Percentiles rank a stretch among this genome's conserved stretches.
Conservation (phyloP, 345 rosid species). For the Euphorbia tirucalli region DNA sequence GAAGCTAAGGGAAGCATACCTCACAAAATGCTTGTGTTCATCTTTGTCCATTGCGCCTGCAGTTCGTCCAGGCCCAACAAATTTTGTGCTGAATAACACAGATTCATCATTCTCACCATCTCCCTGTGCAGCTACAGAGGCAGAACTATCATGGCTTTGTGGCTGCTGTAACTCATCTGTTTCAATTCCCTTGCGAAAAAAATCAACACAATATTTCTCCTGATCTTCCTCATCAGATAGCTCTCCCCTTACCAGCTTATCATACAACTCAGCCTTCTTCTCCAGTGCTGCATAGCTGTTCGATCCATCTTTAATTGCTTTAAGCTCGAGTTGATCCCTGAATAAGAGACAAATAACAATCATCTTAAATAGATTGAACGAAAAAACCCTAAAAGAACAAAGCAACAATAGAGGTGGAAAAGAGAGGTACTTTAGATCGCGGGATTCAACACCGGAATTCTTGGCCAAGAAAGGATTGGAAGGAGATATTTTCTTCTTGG, state of each 20-base stretch:
- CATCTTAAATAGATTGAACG: neutral
- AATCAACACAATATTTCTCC: conserved; percentile 92
- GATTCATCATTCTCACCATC: conserved; percentile 41
- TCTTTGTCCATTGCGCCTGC: conserved; percentile 52
- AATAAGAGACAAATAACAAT: conserved; percentile 13
- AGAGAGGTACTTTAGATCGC: conserved; percentile 53
- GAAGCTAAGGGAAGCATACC: conserved; percentile 34
- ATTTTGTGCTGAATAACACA: conserved; percentile 38
- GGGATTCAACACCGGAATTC: conserved; percentile 83
- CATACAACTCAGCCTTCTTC: conserved; percentile 84
- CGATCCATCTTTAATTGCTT: conserved; percentile 77
- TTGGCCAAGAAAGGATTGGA: conserved; percentile 52
- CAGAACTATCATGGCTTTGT: conserved; percentile 22
- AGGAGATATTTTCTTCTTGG: conserved; percentile 55
- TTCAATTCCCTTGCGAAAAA: conserved; percentile 64
- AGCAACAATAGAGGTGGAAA: no score
- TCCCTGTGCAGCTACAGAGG: conserved; percentile 33
- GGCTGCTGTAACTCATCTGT: conserved; percentile 35
- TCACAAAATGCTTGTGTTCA: conserved; percentile 81
- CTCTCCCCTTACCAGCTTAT: conserved; percentile 76
- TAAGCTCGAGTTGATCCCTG: conserved; percentile 90
- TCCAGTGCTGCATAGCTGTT: conserved; percentile 84
- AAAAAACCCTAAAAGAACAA: conserved; percentile 1
- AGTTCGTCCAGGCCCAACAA: conserved; percentile 60
- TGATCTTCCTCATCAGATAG: conserved; percentile 81